Conservation (phyloP, 176 grass and related monocot genomes). For the Eragrostis nindensis region DNA sequence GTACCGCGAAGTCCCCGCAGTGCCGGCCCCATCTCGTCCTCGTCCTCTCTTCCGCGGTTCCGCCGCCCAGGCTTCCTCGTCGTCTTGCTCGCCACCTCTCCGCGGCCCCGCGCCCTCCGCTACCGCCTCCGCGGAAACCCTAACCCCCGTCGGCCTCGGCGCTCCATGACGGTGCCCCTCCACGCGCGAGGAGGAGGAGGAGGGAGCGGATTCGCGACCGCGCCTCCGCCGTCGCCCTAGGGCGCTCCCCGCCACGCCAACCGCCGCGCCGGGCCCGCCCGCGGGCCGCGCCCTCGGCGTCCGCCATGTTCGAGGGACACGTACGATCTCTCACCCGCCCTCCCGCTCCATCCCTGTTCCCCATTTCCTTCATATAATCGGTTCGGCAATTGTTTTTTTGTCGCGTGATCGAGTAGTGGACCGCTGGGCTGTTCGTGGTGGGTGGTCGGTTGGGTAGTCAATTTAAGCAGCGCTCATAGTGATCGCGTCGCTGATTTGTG, state of each 20-base stretch:
- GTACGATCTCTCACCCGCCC: constrained; percentile 32
- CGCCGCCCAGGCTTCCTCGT: constrained; percentile 4
- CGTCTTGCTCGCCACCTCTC: constrained; percentile 40
- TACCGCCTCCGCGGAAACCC: constrained; percentile 17
- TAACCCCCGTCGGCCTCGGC: constrained; percentile 6
- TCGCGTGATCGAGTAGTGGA: no score
- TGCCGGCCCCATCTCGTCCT: constrained; percentile 25
- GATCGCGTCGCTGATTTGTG: constrained; percentile 1
- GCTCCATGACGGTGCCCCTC: constrained; percentile 25
- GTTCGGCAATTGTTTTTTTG: constrained; percentile 1
- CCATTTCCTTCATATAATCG: neutral
- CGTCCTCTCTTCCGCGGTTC: no score
- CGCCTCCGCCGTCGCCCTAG: constrained; percentile 27
- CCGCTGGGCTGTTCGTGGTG: neutral
- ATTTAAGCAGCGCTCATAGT: neutral
- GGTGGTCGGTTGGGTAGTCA: neutral
- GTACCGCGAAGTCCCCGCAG: neutral
- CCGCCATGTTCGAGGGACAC: constrained; percentile 67
- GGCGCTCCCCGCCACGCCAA: neutral
- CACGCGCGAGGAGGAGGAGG: neutral
- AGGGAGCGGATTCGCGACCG: constrained; percentile 32
- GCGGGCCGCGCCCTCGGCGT: constrained; percentile 12
- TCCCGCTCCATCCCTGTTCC: neutral
- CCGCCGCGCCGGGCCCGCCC: constrained; percentile 3
- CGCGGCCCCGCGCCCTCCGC: neutral